Conservation (phyloP, 192 early-diverging fungal genomes). For the Oehlia diaphana region DNA sequence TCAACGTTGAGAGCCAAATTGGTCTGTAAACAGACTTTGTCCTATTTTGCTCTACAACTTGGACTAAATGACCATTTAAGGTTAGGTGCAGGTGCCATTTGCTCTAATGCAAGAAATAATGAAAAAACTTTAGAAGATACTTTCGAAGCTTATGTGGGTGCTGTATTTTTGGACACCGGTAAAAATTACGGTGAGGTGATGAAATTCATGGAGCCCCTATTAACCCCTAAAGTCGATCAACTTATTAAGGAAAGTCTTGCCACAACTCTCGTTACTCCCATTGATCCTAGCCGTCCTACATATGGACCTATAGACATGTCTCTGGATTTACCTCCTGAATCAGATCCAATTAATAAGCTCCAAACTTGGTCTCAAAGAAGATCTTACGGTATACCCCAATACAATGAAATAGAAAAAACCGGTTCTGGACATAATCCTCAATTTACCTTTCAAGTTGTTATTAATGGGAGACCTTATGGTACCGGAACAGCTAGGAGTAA, state of each 20-base stretch:
- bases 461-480: not conserved
- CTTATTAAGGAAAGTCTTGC: not conserved
- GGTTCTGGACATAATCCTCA: not conserved
- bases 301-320: not conserved
- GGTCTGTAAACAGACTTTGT: slow-evolving; percentile 13
- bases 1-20: not conserved
- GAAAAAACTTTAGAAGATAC: slow-evolving; percentile 7
- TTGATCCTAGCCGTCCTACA: not conserved
- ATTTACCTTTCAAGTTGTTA: not conserved
- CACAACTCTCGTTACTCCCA: not conserved
- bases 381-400: not conserved
- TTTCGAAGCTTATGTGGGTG: slow-evolving; percentile 14
- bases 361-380: slow-evolving; percentile 4
- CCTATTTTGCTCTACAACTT: not conserved
- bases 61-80: not conserved
- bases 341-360: not conserved
- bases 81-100: not conserved
- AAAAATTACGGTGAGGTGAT: not conserved
- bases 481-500: not conserved
- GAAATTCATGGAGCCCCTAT: not conserved
- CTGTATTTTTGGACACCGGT: not conserved
- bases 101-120: not conserved
- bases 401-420: not conserved
- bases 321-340: not conserved
- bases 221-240: not conserved